Evolutionary conservation across 2,329 filamentous ascomycete species (phyloP).

Genomic region (Talaromyces sp.): DNA sequence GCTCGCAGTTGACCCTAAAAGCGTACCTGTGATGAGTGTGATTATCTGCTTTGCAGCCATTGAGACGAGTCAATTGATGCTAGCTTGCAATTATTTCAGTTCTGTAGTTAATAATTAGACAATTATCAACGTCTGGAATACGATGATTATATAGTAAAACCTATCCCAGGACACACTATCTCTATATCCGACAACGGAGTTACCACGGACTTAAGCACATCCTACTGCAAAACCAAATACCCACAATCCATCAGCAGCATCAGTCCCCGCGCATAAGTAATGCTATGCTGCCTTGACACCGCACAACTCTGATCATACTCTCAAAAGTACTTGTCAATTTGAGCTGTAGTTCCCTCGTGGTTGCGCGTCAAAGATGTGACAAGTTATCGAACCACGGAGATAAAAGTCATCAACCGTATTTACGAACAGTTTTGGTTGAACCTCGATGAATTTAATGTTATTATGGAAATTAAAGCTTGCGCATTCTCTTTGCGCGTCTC

Average conservation of each 20-base stretch:
- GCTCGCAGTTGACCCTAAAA: not conserved
- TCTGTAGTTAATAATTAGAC: not conserved
- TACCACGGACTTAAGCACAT: not conserved
- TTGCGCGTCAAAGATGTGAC: not conserved
- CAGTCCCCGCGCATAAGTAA: not conserved
- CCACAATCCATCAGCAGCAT: not conserved
- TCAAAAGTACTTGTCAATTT: not conserved
- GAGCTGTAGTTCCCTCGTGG: not conserved
- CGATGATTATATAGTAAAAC: not conserved
- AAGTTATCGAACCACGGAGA: not conserved
- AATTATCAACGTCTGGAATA: not conserved
- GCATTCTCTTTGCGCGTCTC: not conserved
- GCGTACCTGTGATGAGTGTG: slow-evolving; percentile 11
- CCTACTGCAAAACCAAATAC: not conserved
- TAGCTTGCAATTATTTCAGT: not conserved
- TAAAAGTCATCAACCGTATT: not conserved
- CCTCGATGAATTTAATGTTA: not conserved
- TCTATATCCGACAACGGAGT: not conserved
- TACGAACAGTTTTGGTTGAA: not conserved
- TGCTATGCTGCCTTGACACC: not conserved
- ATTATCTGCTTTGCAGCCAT: slow-evolving; percentile 11
- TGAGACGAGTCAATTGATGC: not conserved
- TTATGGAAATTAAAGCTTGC: no score
- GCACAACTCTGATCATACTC: not conserved
- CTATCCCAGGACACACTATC: not conserved